phyloP scores from a whole-genome alignment of 148 eudicot genomes.

The Beta vulgaris region DNA sequence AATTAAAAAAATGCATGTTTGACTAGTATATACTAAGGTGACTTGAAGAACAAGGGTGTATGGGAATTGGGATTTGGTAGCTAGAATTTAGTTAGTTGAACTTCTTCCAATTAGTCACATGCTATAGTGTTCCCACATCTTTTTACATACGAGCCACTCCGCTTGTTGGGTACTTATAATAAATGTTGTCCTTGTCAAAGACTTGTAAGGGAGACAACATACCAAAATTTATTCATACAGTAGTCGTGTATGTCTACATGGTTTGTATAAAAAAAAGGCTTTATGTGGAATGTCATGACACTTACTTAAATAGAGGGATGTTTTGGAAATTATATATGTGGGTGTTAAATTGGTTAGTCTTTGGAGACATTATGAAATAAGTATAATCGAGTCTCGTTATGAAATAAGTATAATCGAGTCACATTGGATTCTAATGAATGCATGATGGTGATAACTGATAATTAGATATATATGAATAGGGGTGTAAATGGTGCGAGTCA shows the following conservation, averaged over 20 bases:
- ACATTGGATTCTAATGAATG: too few relatives aligned
- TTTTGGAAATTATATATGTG: too few relatives aligned
- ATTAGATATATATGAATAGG: too few relatives aligned
- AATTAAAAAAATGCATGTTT: neutral
- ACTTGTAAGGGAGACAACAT: neutral
- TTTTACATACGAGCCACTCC: neutral
- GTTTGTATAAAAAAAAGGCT: neutral
- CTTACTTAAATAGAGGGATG: too few relatives aligned
- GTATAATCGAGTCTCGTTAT: too few relatives aligned
- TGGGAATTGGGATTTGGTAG: slow-evolving; percentile 6
- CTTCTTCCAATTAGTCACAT: neutral
- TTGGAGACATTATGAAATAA: too few relatives aligned
- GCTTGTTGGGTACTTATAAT: slow-evolving; percentile 2
- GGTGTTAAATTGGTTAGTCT: too few relatives aligned
- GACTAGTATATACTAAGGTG: slow-evolving; percentile 2
- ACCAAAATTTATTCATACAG: neutral
- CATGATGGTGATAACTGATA: too few relatives aligned
- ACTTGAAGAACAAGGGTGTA: slow-evolving; percentile 7
- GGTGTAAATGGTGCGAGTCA: too few relatives aligned
- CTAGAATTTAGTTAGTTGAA: neutral
- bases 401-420: too few relatives aligned
- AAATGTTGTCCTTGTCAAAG: too few relatives aligned
- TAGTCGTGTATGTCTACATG: neutral
- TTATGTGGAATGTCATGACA: too few relatives aligned
- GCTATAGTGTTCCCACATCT: neutral